A percentile compares a stretch with the other conserved stretches of the same genome.
Conservation (phyloP, 176 grass and related monocot species). For the Saccharum spontaneum region DNA sequence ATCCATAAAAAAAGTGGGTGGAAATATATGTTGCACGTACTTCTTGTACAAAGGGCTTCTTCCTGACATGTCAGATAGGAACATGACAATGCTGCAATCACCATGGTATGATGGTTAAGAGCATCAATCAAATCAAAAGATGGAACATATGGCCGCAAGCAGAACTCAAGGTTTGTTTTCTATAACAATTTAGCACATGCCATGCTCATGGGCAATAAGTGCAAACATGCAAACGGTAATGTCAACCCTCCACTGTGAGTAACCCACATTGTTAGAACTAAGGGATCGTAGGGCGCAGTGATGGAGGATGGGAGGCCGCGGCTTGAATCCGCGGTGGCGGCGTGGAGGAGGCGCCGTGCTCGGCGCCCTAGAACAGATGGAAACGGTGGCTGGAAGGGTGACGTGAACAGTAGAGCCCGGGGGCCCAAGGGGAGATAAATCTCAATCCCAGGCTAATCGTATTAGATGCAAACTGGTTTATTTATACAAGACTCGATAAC, state of each 20-base stretch:
- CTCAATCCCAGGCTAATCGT: too few relatives aligned
- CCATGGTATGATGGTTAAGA: constrained; percentile 43
- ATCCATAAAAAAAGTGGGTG: constrained; percentile 26
- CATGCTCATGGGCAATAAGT: neutral
- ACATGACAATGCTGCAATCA: constrained; percentile 76
- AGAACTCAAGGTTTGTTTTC: constrained; percentile 7
- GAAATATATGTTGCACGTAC: constrained; percentile 48
- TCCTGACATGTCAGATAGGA: constrained; percentile 94
- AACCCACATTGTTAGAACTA: neutral
- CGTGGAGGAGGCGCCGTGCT: too few relatives aligned
- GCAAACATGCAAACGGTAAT: neutral
- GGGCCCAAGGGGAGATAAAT: too few relatives aligned
- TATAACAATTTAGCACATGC: neutral
- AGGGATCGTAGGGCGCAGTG: too few relatives aligned
- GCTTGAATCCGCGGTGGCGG: too few relatives aligned
- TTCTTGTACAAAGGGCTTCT: constrained; percentile 95
- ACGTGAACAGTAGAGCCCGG: too few relatives aligned
- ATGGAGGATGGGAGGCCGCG: too few relatives aligned
- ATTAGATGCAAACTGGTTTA: too few relatives aligned
- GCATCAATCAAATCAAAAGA: constrained; percentile 42
- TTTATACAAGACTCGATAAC: too few relatives aligned
- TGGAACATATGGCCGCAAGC: neutral
- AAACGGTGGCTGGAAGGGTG: too few relatives aligned
- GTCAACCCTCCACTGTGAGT: neutral
- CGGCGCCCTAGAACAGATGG: too few relatives aligned